Base-by-base conservation (phyloP, 139 green algal species). In the Ostreobium quekettii region DNA sequence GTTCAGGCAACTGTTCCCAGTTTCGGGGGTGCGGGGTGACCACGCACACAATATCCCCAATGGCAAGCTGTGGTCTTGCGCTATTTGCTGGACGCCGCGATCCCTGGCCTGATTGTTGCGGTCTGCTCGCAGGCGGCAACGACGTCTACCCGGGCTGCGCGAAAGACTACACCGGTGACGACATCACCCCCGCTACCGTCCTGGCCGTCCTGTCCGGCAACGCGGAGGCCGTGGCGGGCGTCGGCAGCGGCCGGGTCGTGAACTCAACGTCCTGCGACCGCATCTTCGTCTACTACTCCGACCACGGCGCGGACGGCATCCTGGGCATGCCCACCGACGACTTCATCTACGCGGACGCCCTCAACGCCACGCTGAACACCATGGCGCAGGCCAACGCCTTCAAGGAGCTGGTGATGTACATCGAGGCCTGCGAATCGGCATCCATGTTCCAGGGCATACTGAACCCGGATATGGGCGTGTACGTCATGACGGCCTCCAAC, bases 391-490 rank as follows among this genome's bases (percentile, higher is more conserved):
- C 35, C 1, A 53, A 79, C 5, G 84, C 82, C 48, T 98, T 91
- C 80, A 74, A 77, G 38, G 84, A 96, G 76, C 79, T 96, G 67
- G 87, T 96, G 29, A 33, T 93, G 49, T 94, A 93, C 81, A 78
- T 96, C 2, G 90, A 97, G 78, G 91, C 92, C 0, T 98, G 92
- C 66, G 92, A 98, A 71, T 83, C 71, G 7, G 92, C 92, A 39
- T 87, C 72, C 81, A 93, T 98, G 70, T 98, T 98, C 75, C 74
- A 98, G 56, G 89, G 89, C 30, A 53, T 94, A 63, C 69, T 91
- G 32, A 56, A 77, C 4, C 58, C 81, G 49, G 47, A 74, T n/a
- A 61, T 89, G 36, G 47, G 66, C 32, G 76, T 89, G 4, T 95
- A 88, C 57, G 89, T 73, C 38, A 89, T 83, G 47, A 97, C 93